Conservation (phyloP, 192 early-diverging fungal species). For the Coemansia sp. region DNA sequence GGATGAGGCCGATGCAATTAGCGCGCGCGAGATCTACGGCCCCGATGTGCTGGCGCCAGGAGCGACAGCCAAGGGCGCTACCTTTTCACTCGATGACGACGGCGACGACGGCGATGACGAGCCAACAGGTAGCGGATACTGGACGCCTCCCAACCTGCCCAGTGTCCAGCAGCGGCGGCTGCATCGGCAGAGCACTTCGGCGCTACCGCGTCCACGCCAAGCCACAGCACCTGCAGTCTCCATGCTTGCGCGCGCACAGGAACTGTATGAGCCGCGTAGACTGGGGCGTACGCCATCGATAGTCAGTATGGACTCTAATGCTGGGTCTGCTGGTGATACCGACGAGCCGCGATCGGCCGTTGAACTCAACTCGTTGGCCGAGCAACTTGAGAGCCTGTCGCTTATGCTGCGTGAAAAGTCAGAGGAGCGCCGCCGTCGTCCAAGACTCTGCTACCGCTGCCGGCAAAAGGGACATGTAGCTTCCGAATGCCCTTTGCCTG, state of each 20-base stretch:
- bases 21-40: slow-evolving; percentile 2
- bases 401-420: slow-evolving; percentile 42
- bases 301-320: slow-evolving; percentile 4
- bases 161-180: slow-evolving; percentile 32
- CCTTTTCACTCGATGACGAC: slow-evolving; percentile 44
- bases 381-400: slow-evolving; percentile 44
- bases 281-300: slow-evolving; percentile 10
- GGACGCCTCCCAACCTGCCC: slow-evolving; percentile 34
- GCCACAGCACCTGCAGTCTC: slow-evolving; percentile 1
- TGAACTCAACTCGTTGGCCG: slow-evolving; percentile 40
- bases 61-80: slow-evolving; percentile 42
- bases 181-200: slow-evolving; percentile 37
- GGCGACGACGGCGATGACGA: slow-evolving; percentile 5
- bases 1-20: not conserved
- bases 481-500: slow-evolving; percentile 33
- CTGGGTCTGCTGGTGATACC: slow-evolving; percentile 10
- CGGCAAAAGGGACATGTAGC: slow-evolving; percentile 48
- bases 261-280: slow-evolving; percentile 6
- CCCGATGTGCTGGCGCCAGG: slow-evolving; percentile 9
- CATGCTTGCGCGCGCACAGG: slow-evolving; percentile 1
- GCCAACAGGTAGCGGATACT: slow-evolving; percentile 13
- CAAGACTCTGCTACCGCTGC: slow-evolving; percentile 48
- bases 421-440: slow-evolving; percentile 36
- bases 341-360: slow-evolving; percentile 33
- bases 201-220: slow-evolving; percentile 7